Evolutionary conservation across 1,139 yeast genomes (phyloP).

Genomic region (Taiozyma sp.): DNA sequence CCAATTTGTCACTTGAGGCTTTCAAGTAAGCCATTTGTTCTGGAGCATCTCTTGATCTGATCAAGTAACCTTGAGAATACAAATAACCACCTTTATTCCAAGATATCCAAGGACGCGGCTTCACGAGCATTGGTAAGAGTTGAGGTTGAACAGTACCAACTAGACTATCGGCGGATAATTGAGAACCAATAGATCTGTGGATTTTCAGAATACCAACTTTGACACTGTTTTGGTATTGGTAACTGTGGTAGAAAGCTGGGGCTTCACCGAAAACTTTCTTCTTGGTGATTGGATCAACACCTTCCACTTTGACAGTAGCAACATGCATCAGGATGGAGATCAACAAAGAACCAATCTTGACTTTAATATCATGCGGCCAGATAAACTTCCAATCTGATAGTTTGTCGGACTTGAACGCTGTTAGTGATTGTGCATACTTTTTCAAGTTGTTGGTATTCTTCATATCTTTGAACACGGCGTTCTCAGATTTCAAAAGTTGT

Average conservation of each 20-base stretch:
- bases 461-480: constrained; percentile 37
- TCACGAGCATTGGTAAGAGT: constrained; percentile 84
- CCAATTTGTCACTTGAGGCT: constrained; percentile 73
- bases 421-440: constrained; percentile 29
- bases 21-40: constrained; percentile 85
- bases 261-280: constrained; percentile 60
- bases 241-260: constrained; percentile 89
- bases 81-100: constrained; percentile 82
- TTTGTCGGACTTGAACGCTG: constrained; percentile 28
- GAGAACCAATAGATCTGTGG: constrained; percentile 62
- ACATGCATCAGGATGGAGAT: constrained; percentile 72
- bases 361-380: constrained; percentile 66
- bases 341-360: constrained; percentile 78
- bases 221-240: constrained; percentile 74
- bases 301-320: constrained; percentile 75
- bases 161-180: constrained; percentile 61
- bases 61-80: constrained; percentile 54
- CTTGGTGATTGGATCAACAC: constrained; percentile 74
- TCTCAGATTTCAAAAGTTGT: constrained; percentile 52
- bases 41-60: constrained; percentile 80
- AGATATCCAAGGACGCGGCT: constrained; percentile 82
- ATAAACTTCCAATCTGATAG: constrained; percentile 33
- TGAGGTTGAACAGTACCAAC: constrained; percentile 80
- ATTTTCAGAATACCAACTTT: constrained; percentile 77
- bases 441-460: constrained; percentile 29